Percentiles rank a stretch among this genome's conserved stretches.
phyloP scores from a whole-genome alignment of 257 asterid species.

The Perilla frutescens region DNA sequence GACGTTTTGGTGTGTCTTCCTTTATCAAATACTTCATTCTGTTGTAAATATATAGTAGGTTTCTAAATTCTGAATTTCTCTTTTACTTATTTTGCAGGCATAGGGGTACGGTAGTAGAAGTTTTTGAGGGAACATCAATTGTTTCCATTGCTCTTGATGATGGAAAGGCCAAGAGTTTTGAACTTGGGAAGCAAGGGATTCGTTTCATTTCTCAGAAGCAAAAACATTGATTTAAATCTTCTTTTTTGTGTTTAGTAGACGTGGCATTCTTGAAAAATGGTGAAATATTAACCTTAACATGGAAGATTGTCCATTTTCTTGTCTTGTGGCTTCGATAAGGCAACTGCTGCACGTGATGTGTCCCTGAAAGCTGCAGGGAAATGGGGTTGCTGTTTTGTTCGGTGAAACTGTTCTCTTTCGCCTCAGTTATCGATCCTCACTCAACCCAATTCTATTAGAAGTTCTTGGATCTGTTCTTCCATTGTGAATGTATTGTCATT shows the following conservation, averaged over 20 bases:
- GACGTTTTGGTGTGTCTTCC: background rate
- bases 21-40: background rate
- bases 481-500: constrained; percentile 9
- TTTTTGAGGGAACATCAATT: constrained; percentile 61
- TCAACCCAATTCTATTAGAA: constrained; percentile 1
- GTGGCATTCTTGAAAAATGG: constrained; percentile 15
- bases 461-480: background rate
- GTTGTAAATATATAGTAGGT: background rate
- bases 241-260: background rate
- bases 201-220: constrained; percentile 89
- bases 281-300: constrained; percentile 10
- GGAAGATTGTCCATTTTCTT: background rate
- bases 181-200: constrained; percentile 93
- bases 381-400: background rate
- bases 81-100: constrained; percentile 38
- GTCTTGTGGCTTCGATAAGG: background rate
- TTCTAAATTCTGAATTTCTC: background rate
- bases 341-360: constrained; percentile 13
- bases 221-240: constrained; percentile 42
- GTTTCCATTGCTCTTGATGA: constrained; percentile 81
- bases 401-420: background rate
- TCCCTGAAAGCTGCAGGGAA: constrained; percentile 12
- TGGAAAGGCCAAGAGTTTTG: constrained; percentile 71
- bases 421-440: background rate
- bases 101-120: constrained; percentile 47